Percentiles rank a stretch among this genome's conserved stretches.
These are phyloP conservation scores for Eucalyptus cloeziana DNA, from an alignment of 345 rosid species.

Conservation along the genomic window DNA sequence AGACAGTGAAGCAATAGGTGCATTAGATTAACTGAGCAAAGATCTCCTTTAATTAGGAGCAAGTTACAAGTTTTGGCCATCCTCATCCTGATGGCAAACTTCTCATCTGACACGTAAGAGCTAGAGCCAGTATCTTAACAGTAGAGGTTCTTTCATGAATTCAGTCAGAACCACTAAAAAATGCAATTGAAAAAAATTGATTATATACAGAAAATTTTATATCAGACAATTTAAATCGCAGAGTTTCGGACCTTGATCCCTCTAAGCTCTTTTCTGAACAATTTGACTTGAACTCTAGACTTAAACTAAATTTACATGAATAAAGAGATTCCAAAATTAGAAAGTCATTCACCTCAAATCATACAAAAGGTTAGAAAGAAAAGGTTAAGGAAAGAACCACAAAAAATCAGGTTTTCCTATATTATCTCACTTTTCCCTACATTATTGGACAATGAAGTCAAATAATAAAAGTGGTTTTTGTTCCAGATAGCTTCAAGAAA, in stretches of 20 bases:
- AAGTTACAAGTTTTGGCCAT: not conserved
- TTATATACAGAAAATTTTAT: not conserved
- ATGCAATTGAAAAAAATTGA: not conserved
- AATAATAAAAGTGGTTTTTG: not conserved
- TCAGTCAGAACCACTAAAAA: not conserved
- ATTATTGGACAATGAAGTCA: not conserved
- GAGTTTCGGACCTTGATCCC: not conserved
- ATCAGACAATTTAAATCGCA: not conserved
- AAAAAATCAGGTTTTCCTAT: not conserved
- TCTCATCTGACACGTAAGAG: not conserved
- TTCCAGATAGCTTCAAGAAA: not conserved
- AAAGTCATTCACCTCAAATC: not conserved
- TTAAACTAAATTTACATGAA: not conserved
- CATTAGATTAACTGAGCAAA: not conserved
- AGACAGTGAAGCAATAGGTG: not conserved
- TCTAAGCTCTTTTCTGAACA: not conserved
- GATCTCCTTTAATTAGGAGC: not conserved
- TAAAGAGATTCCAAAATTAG: not conserved
- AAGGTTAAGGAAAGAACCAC: not conserved
- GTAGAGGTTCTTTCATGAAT: not conserved
- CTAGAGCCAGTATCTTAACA: not conserved
- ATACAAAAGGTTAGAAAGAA: not conserved
- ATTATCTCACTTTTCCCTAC: not conserved
- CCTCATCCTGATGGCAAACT: not conserved
- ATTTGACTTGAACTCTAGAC: not conserved